phyloP scores from a whole-genome alignment of 805 yeast species.

The Kazachstania bromeliacearum region DNA sequence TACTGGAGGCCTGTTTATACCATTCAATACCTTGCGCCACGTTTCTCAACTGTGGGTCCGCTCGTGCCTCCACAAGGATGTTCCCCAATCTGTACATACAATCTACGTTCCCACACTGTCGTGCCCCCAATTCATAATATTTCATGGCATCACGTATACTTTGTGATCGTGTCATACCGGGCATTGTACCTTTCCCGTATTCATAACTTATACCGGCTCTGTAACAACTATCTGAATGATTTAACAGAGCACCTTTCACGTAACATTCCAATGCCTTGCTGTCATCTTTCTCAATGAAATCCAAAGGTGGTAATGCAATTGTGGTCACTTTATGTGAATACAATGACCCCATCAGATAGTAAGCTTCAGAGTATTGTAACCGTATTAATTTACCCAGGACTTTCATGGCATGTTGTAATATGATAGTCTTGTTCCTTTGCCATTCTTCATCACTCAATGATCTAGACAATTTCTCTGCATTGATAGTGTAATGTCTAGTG shows the following conservation, averaged over 20 bases:
- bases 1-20: slow-evolving; percentile 39
- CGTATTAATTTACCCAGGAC: slow-evolving; percentile 47
- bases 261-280: slow-evolving; percentile 54
- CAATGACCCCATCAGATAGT: slow-evolving; percentile 51
- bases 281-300: slow-evolving; percentile 42
- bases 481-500: slow-evolving; percentile 37
- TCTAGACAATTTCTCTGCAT: slow-evolving; percentile 36
- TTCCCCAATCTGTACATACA: slow-evolving; percentile 66
- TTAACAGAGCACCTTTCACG: slow-evolving; percentile 46
- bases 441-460: slow-evolving; percentile 35
- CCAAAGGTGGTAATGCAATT: slow-evolving; percentile 17
- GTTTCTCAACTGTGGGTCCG: not conserved
- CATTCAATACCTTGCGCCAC: slow-evolving; percentile 35
- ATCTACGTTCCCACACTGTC: slow-evolving; percentile 44
- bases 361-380: slow-evolving; percentile 43
- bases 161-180: slow-evolving; percentile 29
- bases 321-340: slow-evolving; percentile 37
- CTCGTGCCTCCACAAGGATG: slow-evolving; percentile 29
- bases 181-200: slow-evolving; percentile 36
- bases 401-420: slow-evolving; percentile 49
- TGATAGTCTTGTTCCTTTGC: slow-evolving; percentile 43
- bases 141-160: slow-evolving; percentile 37
- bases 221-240: slow-evolving; percentile 54
- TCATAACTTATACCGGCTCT: slow-evolving; percentile 65
- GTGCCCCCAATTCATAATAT: slow-evolving; percentile 53